Base-by-base conservation (phyloP, 805 yeast genomes). In the Candida methanosorbosa region DNA sequence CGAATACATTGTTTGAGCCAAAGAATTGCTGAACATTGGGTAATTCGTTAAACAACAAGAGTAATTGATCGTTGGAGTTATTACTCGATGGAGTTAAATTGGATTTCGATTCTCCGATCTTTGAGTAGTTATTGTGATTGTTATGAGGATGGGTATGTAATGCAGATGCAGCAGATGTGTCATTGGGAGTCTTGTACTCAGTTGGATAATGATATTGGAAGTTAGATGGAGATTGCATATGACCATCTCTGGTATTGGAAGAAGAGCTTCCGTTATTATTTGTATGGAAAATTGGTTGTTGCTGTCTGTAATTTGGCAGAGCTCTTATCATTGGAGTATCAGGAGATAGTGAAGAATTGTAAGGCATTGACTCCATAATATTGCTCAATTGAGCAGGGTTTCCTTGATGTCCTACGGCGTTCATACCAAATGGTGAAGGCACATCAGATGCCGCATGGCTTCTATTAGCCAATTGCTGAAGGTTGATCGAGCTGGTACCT, bases 1-100 rank as follows among this genome's bases (percentile, higher is more conserved):
- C 30, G 9, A 28, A 18, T 9, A 28, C n/a, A 13, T 29, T 29
- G 20, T 20, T 16, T 8, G 4, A 5, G 15, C 35, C 30, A 38
- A 44, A 42, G 22, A 44, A 44, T 20, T 44, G 46, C 25, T 42
- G 43, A 4, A 44, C 38, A 22, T 38, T 38, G 13, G 48, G 48
- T 9, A 44, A 26, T 21, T 44, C 48, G 23, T 44, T 42, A 29
- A 44, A 42, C 24, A 44, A 18, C n/a, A 38, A 23, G 14, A 44
- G 24, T 22, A 44, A 20, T 22, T 42, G 46, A 29, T 44, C 48
- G 23, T 42, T 37, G 16, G 33, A 30, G 6, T 30, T 21, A 9
- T 30, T 21, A 16, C 20, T 22, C 16, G 33, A 23, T 16, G 33
- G 33, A 4, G 27, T 13, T 22, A 17, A 12, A 22, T 23, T 22